Evolutionary conservation across 2,329 filamentous ascomycete genomes (phyloP), one percentile per base, ranked within the genome.

Genomic region (Nothophaeocryptopus gaeumannii): DNA sequence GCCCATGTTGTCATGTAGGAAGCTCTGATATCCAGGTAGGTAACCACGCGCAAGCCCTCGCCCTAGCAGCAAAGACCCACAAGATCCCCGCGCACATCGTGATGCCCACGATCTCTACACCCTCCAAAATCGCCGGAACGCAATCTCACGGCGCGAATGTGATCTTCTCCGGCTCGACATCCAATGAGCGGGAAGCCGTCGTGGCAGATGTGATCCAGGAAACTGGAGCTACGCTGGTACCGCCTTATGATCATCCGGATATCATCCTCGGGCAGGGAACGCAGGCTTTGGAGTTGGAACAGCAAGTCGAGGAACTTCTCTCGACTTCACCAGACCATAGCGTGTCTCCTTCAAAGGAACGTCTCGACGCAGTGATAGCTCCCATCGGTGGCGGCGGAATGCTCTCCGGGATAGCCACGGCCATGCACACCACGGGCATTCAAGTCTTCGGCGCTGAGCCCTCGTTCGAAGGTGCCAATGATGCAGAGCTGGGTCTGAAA

Each of bases 221-320:
- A 51, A 95, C 88, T 0, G 85, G 86, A 35, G 90, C 89, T 0
- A 82, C 84, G 1, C 75, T 96, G 8, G 80, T 99, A 4, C 91
- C 91, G 46, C 91, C 93, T 0, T 96, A 96, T 67, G 89, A 97
- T 68, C 88, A 97, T 70, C 86, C 88, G 2, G 83, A 96, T 68
- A 90, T 96, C 58, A 86, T 97, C 48, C 80, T 96, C 0, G 92
- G 93, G 0, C 91, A 96, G 73, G 93, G 92, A n/a, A 97, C 92
- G 0, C 76, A 88, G 54, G 91, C 84, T 0, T 69, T 96, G 5
- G 93, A 99, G 70, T 70, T 96, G 31, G 84, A 90, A 66, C 74
- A 79, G 53, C 91, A 97, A 66, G 87, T 85, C 1, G 69, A 66
- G 3, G 75, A 77, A 37, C 61, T 85, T 54, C 73, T 85, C 36